phyloP scores from a whole-genome alignment of 768 basidiomycete species.

The Rubroboletus pulcherrimus region DNA sequence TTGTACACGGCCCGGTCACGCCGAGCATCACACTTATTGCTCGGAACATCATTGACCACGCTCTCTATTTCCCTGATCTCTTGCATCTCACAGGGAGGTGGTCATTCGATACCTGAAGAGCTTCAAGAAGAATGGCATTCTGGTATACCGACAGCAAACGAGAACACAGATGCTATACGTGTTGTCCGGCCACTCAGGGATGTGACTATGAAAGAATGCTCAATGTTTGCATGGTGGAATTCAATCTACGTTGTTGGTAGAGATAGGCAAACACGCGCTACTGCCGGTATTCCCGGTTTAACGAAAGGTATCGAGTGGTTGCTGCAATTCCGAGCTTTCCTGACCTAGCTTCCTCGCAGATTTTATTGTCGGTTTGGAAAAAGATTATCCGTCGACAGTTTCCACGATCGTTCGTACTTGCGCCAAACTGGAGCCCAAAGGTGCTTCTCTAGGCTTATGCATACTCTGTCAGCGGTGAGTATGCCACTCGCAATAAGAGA shows the following conservation, averaged over 20 bases:
- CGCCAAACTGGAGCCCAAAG: slow-evolving; percentile 70
- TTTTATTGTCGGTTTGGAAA: slow-evolving; percentile 77
- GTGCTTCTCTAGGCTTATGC: slow-evolving; percentile 47
- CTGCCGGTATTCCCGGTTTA: slow-evolving; percentile 57
- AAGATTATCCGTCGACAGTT: slow-evolving; percentile 82
- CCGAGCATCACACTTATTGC: slow-evolving; percentile 68
- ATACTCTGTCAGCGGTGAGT: slow-evolving; percentile 62
- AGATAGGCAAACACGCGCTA: slow-evolving; percentile 42
- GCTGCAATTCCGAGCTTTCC: neutral
- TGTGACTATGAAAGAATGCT: slow-evolving; percentile 74
- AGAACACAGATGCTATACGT: slow-evolving; percentile 33
- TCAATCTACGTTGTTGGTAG: slow-evolving; percentile 50
- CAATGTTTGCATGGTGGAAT: slow-evolving; percentile 75
- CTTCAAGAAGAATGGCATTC: slow-evolving; percentile 68
- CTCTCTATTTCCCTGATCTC: slow-evolving; percentile 73
- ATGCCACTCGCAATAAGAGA: neutral
- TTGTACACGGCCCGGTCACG: slow-evolving; percentile 59
- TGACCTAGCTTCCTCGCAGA: slow-evolving; percentile 37
- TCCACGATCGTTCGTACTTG: slow-evolving; percentile 80
- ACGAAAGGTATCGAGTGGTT: slow-evolving; percentile 55
- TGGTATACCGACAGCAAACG: slow-evolving; percentile 3
- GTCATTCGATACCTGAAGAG: slow-evolving; percentile 66
- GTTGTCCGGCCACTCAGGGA: slow-evolving; percentile 70
- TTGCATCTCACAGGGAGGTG: slow-evolving; percentile 71
- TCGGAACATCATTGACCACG: slow-evolving; percentile 78